Conservation (phyloP, 2,329 filamentous ascomycete species). For the Penicillium paneum region DNA sequence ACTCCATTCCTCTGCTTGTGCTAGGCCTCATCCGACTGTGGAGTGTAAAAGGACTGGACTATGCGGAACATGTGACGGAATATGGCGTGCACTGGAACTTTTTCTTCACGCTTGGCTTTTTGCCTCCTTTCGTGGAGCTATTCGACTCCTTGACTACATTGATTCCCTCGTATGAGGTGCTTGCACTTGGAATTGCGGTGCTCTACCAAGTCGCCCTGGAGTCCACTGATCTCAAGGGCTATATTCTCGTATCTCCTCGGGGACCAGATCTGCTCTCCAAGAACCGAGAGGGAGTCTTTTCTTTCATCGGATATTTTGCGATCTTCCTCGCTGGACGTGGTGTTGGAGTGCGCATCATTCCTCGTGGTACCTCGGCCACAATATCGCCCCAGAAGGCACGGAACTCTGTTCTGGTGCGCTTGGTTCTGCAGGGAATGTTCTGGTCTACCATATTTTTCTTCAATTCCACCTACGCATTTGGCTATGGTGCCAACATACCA, state of each 20-base stretch:
- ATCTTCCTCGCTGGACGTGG: constrained; percentile 91
- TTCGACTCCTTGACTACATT: constrained; percentile 69
- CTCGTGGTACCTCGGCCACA: constrained; percentile 52
- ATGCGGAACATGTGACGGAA: constrained; percentile 94
- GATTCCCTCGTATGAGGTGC: constrained; percentile 71
- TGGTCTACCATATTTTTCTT: constrained; percentile 71
- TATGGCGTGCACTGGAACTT: constrained; percentile 99
- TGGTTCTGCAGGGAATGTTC: constrained; percentile 61
- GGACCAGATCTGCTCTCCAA: constrained; percentile 71
- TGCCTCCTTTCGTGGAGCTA: constrained; percentile 83
- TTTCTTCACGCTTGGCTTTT: constrained; percentile 88
- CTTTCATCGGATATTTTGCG: constrained; percentile 86
- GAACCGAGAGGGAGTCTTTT: constrained; percentile 95
- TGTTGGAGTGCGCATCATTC: constrained; percentile 74
- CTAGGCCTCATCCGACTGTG: constrained; percentile 78
- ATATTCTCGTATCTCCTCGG: constrained; percentile 77
- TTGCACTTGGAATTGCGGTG: constrained; percentile 67
- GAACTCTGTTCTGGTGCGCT: constrained; percentile 60
- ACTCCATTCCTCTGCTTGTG: constrained; percentile 76
- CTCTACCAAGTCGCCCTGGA: constrained; percentile 74
- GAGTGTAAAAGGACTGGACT: constrained; percentile 90
- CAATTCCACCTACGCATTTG: constrained; percentile 65
- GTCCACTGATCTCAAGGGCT: constrained; percentile 73
- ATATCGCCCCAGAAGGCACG: constrained; percentile 43
- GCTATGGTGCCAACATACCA: constrained; percentile 60